Conservation (phyloP, 2,329 filamentous ascomycete genomes). For the Trichophyton equinum region DNA sequence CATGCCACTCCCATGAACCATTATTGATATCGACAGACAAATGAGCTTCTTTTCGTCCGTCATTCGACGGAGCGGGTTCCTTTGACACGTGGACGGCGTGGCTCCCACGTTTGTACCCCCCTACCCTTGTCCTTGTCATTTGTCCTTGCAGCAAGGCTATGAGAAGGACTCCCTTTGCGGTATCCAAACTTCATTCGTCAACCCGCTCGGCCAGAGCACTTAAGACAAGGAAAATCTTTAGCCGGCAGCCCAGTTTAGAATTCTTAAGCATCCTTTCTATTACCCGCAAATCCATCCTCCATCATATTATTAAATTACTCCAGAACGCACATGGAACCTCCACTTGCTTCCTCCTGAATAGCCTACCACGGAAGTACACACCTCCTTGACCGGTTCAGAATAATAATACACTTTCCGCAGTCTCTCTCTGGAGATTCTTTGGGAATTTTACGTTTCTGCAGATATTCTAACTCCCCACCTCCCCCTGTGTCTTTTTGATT, state of each 20-base stretch:
- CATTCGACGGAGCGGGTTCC: neutral
- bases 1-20: neutral
- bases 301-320: neutral
- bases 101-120: neutral
- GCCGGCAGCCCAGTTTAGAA: neutral
- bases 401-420: too few species aligned
- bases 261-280: neutral
- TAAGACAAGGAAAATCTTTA: neutral
- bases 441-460: neutral
- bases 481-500: too few species aligned
- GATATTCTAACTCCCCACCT: neutral
- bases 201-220: neutral
- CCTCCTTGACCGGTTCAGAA: neutral
- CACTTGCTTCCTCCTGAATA: neutral
- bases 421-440: too few species aligned
- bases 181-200: neutral
- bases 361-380: neutral
- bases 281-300: neutral
- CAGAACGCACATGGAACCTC: neutral
- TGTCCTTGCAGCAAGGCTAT: neutral
- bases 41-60: neutral
- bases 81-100: neutral
- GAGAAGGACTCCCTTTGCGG: neutral
- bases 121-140: neutral
- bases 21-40: neutral